These are phyloP conservation scores for Amborella trichopoda DNA, from an alignment of 164 flowering plant species.

Conservation along the genomic window DNA sequence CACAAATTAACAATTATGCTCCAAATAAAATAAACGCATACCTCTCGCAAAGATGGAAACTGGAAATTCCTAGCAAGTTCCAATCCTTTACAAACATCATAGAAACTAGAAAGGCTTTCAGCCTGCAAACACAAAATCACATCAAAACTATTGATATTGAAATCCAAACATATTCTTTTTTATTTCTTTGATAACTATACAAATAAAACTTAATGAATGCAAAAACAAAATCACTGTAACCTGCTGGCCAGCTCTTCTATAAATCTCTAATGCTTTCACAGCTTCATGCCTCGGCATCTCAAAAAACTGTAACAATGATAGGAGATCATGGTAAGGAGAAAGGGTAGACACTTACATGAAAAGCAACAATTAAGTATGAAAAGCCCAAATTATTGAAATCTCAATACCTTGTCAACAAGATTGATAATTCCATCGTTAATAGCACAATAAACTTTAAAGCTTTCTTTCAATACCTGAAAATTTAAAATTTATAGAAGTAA, in stretches of 20 bases:
- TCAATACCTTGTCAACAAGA: conserved; percentile 88
- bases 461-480: conserved; percentile 94
- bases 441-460: conserved; percentile 94
- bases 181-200: background rate
- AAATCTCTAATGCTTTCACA: conserved; percentile 82
- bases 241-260: conserved; percentile 97
- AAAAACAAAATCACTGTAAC: conserved; percentile 17
- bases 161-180: background rate
- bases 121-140: conserved; percentile 46
- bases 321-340: background rate
- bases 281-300: conserved; percentile 99
- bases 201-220: background rate
- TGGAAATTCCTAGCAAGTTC: conserved; percentile 99
- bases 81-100: conserved; percentile 86
- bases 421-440: conserved; percentile 97
- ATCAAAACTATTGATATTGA: too few species aligned
- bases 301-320: conserved; percentile 64
- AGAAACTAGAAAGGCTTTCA: conserved; percentile 76
- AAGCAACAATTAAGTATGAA: too few species aligned
- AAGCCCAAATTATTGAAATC: background rate
- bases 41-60: conserved; percentile 91
- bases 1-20: too few species aligned
- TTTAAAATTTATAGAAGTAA: background rate
- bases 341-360: too few species aligned
- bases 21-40: conserved; percentile 12